Evolutionary conservation across 164 flowering plant genomes (phyloP).

Genomic region (Berberis thunbergii): DNA sequence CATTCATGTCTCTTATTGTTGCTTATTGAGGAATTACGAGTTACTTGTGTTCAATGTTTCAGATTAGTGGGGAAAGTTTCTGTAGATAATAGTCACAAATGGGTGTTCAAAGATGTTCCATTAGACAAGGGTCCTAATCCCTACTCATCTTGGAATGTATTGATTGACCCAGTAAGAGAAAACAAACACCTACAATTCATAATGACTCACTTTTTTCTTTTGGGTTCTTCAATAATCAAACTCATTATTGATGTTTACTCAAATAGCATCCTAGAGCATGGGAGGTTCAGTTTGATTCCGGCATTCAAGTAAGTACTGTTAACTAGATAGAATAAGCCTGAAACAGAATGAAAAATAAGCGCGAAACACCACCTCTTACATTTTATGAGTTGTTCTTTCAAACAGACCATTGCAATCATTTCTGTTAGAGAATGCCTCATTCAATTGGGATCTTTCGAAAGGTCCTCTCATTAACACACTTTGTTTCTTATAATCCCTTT

Average conservation of each 20-base stretch:
- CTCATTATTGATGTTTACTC: not conserved
- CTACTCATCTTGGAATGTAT: constrained; percentile 53
- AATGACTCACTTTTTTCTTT: not conserved
- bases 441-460: constrained; percentile 79
- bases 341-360: not conserved
- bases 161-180: constrained; percentile 60
- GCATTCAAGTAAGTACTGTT: constrained; percentile 50
- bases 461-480: constrained; percentile 20
- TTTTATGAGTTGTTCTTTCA: not conserved
- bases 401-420: constrained; percentile 67
- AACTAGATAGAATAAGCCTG: not conserved
- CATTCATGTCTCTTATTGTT: not conserved
- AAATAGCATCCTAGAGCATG: constrained; percentile 76
- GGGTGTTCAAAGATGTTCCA: constrained; percentile 49
- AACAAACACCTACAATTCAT: not conserved
- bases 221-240: not conserved
- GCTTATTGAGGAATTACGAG: not conserved
- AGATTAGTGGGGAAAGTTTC: constrained; percentile 76
- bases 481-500: not conserved
- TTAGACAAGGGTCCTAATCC: constrained; percentile 35
- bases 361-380: not conserved
- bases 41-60: constrained; percentile 4
- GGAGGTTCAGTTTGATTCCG: constrained; percentile 66
- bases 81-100: constrained; percentile 72
- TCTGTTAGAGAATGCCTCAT: constrained; percentile 74